A percentile compares a stretch with the other conserved stretches of the same genome.
Conservation (phyloP, 1,284 basidiomycete genomes). For the Ganoderma boninense region DNA sequence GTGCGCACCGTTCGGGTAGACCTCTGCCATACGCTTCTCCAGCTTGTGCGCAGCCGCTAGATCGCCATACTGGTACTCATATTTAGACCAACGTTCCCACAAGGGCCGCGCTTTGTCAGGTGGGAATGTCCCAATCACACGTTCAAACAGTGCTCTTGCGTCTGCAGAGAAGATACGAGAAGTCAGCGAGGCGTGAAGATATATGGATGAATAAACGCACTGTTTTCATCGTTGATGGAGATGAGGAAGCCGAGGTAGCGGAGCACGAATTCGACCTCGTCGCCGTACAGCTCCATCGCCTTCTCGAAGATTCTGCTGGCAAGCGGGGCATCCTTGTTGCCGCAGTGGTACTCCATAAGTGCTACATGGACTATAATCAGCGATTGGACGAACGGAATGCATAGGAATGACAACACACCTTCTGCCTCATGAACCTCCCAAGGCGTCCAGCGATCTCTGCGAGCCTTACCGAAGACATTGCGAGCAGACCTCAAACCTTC, state of each 20-base stretch:
- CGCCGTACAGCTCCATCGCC: constrained; percentile 87
- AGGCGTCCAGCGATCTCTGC: constrained; percentile 85
- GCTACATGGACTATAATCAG: constrained; percentile 55
- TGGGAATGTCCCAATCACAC: constrained; percentile 82
- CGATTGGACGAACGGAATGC: constrained; percentile 11
- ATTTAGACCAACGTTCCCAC: constrained; percentile 96
- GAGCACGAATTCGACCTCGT: constrained; percentile 88
- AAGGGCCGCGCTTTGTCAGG: constrained; percentile 85
- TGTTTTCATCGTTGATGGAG: constrained; percentile 94
- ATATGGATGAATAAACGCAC: constrained; percentile 55
- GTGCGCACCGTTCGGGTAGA: constrained; percentile 81
- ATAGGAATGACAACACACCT: constrained; percentile 57
- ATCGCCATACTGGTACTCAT: constrained; percentile 96
- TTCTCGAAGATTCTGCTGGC: constrained; percentile 95
- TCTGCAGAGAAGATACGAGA: constrained; percentile 57
- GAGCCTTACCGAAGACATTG: constrained; percentile 83
- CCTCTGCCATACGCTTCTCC: constrained; percentile 88
- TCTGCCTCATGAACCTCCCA: constrained; percentile 97
- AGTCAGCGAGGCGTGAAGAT: constrained; percentile 11
- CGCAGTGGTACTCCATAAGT: constrained; percentile 93
- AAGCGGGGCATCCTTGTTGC: constrained; percentile 83
- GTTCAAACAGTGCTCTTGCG: constrained; percentile 95
- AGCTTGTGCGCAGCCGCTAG: constrained; percentile 90
- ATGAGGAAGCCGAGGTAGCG: constrained; percentile 94
- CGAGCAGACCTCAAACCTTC: constrained; percentile 87